Conservation (phyloP, 768 basidiomycete species). For the Gyrodon lividus region DNA sequence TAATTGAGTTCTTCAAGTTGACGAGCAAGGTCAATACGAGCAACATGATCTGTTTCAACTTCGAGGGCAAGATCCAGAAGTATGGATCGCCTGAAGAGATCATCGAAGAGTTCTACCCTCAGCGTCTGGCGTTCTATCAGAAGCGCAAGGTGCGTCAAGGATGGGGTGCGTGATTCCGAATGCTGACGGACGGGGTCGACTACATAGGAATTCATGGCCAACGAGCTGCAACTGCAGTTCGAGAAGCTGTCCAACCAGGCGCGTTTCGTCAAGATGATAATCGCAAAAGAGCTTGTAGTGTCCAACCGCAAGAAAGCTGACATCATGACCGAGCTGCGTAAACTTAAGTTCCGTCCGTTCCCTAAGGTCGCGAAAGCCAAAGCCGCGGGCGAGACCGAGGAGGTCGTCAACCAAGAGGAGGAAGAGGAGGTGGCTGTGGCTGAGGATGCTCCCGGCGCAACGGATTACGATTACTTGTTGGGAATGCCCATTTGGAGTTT, state of each 20-base stretch:
- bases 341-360: slow-evolving; percentile 87
- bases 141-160: slow-evolving; percentile 77
- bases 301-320: slow-evolving; percentile 87
- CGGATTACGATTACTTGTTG: slow-evolving; percentile 91
- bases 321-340: slow-evolving; percentile 80
- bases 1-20: slow-evolving; percentile 90
- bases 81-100: slow-evolving; percentile 90
- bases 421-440: slow-evolving; percentile 45
- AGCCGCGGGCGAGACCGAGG: slow-evolving; percentile 63
- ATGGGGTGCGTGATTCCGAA: neutral
- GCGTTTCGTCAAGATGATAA: slow-evolving; percentile 95
- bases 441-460: slow-evolving; percentile 37
- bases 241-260: slow-evolving; percentile 93
- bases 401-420: slow-evolving; percentile 52
- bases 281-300: slow-evolving; percentile 77
- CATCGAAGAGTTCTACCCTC: slow-evolving; percentile 88
- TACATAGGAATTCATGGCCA: slow-evolving; percentile 76
- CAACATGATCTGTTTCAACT: slow-evolving; percentile 99
- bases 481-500: slow-evolving; percentile 95
- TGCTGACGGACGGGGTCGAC: neutral
- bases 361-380: slow-evolving; percentile 74
- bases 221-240: slow-evolving; percentile 74
- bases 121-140: slow-evolving; percentile 88
- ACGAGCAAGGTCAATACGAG: slow-evolving; percentile 79
- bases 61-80: slow-evolving; percentile 93